These are phyloP conservation scores for Fusarium mexicanum DNA, from an alignment of 2,329 filamentous ascomycete genomes.

Conservation along the genomic window DNA sequence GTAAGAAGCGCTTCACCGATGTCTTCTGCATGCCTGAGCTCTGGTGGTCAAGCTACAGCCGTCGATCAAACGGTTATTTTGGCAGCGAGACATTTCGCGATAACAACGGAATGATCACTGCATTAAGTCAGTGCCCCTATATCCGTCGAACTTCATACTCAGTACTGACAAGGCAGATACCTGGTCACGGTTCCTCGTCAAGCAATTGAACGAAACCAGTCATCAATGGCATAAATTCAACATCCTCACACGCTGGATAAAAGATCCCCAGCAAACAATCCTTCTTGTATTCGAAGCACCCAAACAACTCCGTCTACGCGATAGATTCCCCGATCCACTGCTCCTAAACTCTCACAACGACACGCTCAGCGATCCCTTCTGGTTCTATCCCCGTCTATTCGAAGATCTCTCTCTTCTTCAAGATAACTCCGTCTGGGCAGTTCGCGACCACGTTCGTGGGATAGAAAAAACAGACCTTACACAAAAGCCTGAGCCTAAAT, in stretches of 20 bases:
- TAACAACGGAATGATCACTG: neutral
- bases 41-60: constrained; percentile 50
- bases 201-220: neutral
- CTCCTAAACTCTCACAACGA: neutral
- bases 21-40: constrained; percentile 30
- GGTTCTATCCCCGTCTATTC: constrained; percentile 11
- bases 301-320: neutral
- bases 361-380: constrained; percentile 17
- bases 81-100: constrained; percentile 48
- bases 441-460: constrained; percentile 48
- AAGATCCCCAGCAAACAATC: constrained; percentile 11
- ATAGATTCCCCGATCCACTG: neutral
- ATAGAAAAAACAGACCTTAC: constrained; percentile 44
- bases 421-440: constrained; percentile 50
- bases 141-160: rapidly evolving
- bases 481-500: constrained; percentile 46
- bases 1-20: constrained; percentile 37
- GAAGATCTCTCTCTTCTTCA: constrained; percentile 1
- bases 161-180: constrained; percentile 9
- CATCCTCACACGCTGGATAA: constrained; percentile 20
- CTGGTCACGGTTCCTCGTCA: constrained; percentile 28
- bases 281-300: constrained; percentile 16
- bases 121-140: neutral
- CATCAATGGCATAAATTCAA: constrained; percentile 34
- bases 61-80: constrained; percentile 53